Evolutionary conservation across 106 monocot genomes (phyloP).

Genomic region (Triglochin maritima): DNA sequence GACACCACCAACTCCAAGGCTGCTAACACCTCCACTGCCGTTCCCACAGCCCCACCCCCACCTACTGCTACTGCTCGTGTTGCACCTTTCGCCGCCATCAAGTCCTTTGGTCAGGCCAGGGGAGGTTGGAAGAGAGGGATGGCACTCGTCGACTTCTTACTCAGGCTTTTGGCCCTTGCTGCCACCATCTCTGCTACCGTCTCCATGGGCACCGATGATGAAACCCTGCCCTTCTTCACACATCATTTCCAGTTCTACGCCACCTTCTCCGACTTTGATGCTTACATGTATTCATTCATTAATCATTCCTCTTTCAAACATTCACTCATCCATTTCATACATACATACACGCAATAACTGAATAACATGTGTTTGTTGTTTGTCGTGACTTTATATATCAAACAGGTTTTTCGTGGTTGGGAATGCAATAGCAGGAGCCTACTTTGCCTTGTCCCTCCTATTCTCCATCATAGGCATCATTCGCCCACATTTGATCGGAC

Average conservation of each 20-base stretch:
- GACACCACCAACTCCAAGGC: not conserved
- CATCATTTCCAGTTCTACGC: conserved; percentile 41
- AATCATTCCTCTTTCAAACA: not conserved
- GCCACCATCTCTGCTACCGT: conserved; percentile 23
- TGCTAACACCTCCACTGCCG: not conserved
- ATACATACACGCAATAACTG: not conserved
- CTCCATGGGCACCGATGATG: conserved; percentile 46
- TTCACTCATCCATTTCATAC: not conserved
- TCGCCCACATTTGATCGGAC: conserved; percentile 12
- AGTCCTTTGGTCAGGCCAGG: not conserved
- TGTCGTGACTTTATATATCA: not conserved
- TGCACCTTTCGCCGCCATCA: conserved; percentile 5
- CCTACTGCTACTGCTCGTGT: not conserved
- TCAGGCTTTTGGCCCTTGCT: conserved; percentile 25
- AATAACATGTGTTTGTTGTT: not conserved
- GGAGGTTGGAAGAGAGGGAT: conserved; percentile 29
- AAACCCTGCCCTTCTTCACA: conserved; percentile 65
- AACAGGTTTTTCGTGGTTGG: conserved; percentile 45
- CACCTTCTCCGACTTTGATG: conserved; percentile 30
- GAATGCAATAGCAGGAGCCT: conserved; percentile 33
- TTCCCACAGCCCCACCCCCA: not conserved
- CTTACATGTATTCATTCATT: conserved; percentile 23
- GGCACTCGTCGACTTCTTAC: conserved; percentile 29
- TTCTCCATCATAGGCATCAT: conserved; percentile 30
- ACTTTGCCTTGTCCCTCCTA: conserved; percentile 42